Base-by-base conservation (phyloP, 2,329 filamentous ascomycete species). In the Gaeumannomyces tritici region DNA sequence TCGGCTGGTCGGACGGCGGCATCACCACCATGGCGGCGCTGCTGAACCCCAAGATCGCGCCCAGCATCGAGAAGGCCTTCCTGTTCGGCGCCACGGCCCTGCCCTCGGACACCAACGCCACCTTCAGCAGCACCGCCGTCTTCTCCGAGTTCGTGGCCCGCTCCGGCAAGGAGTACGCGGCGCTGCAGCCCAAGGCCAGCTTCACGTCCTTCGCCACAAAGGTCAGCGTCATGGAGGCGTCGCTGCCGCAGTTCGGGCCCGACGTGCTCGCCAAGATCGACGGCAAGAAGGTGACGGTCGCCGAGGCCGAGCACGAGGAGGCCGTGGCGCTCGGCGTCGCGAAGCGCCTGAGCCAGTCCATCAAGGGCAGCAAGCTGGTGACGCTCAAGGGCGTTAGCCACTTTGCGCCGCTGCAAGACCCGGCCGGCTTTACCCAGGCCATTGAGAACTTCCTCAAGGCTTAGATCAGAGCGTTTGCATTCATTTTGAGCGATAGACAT, bases 1-100 rank as follows among this genome's bases (percentile, higher is more conserved):
- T 77, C 5, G 75, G 75, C 29, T 78, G 75, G 76, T 76, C 73
- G 11, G 76, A 78, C 61, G 75, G 75, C 55, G 75, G 71, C 47
- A 72, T 72, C 26, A 74, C 74, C 7, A 74, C 75, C 1, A 70
- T 77, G 5, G 67, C 73, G 3, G 72, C 70, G 8, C 71, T 77
- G 28, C 67, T 75, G 54, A 69, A 76, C 69, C 61, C 69, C 0
- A 67, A 63, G 15, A 70, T 71, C 55, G 66, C 70, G 1, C 63
- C 68, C 1, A 66, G 69, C 27, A 76, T 77, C 62, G 67, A 72
- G 55, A 75, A 74, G 65, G 75, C 76, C 4, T 77, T 78, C 59
- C 60, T 77, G 59, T 78, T 77, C 55, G 75, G 73, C 29, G 71
- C 68, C 35, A 69, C 69, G 35, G 69, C 73, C 58, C 69, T 65